These are phyloP conservation scores for Acidomyces sp. DNA, from an alignment of 495 filamentous ascomycete species.

Conservation along the genomic window DNA sequence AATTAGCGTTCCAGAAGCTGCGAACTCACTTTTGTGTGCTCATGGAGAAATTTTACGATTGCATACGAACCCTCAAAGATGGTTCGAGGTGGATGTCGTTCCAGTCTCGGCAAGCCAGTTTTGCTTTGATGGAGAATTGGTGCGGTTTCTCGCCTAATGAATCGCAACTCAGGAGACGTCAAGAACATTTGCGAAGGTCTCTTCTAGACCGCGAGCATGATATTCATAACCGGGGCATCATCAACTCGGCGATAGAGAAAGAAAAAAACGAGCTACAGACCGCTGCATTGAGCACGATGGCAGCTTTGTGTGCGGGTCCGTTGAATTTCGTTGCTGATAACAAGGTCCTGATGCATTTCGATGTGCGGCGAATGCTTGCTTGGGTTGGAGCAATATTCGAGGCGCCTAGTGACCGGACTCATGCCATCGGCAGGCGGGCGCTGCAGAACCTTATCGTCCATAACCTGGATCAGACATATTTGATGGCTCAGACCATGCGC, in stretches of 20 bases:
- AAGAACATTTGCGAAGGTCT: slow-evolving; percentile 76
- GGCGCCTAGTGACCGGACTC: slow-evolving; percentile 73
- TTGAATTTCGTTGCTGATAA: slow-evolving; percentile 79
- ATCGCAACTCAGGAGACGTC: slow-evolving; percentile 61
- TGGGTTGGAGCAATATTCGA: slow-evolving; percentile 95
- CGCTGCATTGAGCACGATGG: slow-evolving; percentile 90
- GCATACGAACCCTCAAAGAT: slow-evolving; percentile 74
- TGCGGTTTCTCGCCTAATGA: slow-evolving; percentile 95
- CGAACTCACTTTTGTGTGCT: slow-evolving; percentile 87
- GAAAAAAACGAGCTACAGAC: slow-evolving; percentile 85
- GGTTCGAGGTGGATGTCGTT: slow-evolving; percentile 90
- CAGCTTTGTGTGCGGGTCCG: slow-evolving; percentile 80
- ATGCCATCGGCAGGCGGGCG: slow-evolving; percentile 79
- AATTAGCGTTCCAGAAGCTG: slow-evolving; percentile 90
- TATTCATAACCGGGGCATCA: slow-evolving; percentile 54
- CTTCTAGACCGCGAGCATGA: slow-evolving; percentile 55
- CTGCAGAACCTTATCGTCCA: slow-evolving; percentile 83
- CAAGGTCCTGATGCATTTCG: slow-evolving; percentile 71
- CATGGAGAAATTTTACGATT: slow-evolving; percentile 83
- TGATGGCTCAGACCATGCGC: slow-evolving; percentile 76
- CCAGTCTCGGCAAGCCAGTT: slow-evolving; percentile 82
- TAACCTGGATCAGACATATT: slow-evolving; percentile 69
- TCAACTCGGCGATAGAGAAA: slow-evolving; percentile 85
- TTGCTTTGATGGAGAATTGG: slow-evolving; percentile 97
- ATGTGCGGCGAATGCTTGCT: slow-evolving; percentile 76